phyloP scores from a whole-genome alignment of 805 yeast genomes.

The Torulaspora maleeae region DNA sequence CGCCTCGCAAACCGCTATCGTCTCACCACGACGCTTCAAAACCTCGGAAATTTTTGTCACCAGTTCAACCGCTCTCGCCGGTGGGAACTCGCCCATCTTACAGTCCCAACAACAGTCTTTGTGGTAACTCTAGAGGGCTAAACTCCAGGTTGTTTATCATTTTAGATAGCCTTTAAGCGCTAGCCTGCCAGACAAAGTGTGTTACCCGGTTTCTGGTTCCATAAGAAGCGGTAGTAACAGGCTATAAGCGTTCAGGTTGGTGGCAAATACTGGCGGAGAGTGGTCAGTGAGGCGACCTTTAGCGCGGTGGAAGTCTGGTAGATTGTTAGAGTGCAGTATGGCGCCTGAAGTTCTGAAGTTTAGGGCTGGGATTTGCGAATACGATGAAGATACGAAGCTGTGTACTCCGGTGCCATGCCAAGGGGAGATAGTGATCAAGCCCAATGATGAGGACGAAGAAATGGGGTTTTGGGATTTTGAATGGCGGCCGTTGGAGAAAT shows the following conservation, averaged over 20 bases:
- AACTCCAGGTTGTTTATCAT: background rate
- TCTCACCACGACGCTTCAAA: conserved; percentile 50
- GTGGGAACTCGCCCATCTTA: conserved; percentile 50
- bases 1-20: conserved; percentile 78
- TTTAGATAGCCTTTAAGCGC: background rate
- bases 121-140: no score
- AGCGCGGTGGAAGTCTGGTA: background rate
- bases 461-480: conserved; percentile 35
- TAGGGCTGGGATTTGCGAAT: conserved; percentile 60
- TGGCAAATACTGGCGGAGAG: background rate
- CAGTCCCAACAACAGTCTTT: background rate
- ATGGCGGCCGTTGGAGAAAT: conserved; percentile 32
- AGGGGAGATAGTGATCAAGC: conserved; percentile 40
- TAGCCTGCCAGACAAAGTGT: background rate
- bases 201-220: background rate
- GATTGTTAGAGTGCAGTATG: conserved; percentile 6
- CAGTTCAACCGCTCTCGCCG: conserved; percentile 45
- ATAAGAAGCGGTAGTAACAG: background rate
- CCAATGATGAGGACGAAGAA: conserved; percentile 34
- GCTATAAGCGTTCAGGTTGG: background rate
- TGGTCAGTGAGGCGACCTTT: background rate
- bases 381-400: conserved; percentile 49
- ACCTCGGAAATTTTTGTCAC: conserved; percentile 56
- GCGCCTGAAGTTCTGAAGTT: conserved; percentile 36
- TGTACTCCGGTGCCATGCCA: conserved; percentile 58